Percentiles rank a stretch among this genome's conserved stretches.
Evolutionary conservation across 2,329 filamentous ascomycete species (phyloP).

Genomic region (Leptodontidium sp.): DNA sequence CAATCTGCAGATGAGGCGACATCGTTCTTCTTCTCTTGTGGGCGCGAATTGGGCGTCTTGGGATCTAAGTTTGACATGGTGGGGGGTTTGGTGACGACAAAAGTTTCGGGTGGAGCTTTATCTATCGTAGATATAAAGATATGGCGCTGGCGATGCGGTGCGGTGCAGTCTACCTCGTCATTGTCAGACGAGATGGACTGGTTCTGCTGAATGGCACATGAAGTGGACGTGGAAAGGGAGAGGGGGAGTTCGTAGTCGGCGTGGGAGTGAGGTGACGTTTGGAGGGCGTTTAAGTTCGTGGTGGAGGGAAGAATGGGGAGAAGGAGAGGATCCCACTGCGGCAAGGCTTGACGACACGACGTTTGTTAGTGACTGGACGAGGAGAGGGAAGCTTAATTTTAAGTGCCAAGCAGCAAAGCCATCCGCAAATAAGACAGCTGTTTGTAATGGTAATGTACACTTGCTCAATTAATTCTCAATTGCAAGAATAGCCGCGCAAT

Average conservation of each 20-base stretch:
- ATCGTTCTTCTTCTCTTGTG: slow-evolving; percentile 25
- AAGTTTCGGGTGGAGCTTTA: slow-evolving; percentile 20
- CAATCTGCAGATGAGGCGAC: slow-evolving; percentile 20
- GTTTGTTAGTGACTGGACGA: slow-evolving; percentile 7
- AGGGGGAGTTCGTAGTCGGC: slow-evolving; percentile 1
- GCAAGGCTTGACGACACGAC: slow-evolving; percentile 18
- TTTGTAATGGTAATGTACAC: neutral
- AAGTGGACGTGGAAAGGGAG: slow-evolving; percentile 10
- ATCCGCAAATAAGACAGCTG: neutral
- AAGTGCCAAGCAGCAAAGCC: neutral
- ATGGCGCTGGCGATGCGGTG: slow-evolving; percentile 22
- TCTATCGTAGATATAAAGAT: slow-evolving; percentile 24
- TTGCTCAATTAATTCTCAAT: neutral
- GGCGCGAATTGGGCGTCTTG: slow-evolving; percentile 33
- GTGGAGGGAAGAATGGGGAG: slow-evolving; percentile 9
- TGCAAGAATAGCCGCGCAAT: slow-evolving; percentile 5
- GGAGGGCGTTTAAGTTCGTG: neutral
- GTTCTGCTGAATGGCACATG: slow-evolving; percentile 30
- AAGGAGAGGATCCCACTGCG: neutral
- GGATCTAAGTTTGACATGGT: slow-evolving; percentile 40
- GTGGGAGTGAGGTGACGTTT: neutral
- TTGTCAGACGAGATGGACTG: slow-evolving; percentile 27
- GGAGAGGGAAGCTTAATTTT: slow-evolving; percentile 16
- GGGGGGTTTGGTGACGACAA: slow-evolving; percentile 28
- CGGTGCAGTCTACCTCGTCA: slow-evolving; percentile 31